Evolutionary conservation across 768 basidiomycete genomes (phyloP).

Genomic region (Russula sp.): DNA sequence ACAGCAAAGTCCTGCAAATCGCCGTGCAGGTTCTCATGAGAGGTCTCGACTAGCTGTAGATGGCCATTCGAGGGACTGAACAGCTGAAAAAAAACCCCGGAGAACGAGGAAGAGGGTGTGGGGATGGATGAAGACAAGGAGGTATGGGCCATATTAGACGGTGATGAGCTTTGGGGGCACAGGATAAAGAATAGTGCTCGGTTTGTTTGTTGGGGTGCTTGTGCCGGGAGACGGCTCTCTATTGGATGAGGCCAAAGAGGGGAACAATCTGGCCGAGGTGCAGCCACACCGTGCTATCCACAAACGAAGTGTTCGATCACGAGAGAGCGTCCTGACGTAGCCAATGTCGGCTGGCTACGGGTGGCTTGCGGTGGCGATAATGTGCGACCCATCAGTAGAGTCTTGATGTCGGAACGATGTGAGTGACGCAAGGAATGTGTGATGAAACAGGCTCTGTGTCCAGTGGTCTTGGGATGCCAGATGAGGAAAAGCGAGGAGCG

Average conservation of each 20-base stretch:
- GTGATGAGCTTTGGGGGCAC: conserved; percentile 59
- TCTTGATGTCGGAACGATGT: conserved; percentile 55
- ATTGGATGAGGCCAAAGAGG: conserved; percentile 30
- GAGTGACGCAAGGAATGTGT: conserved; percentile 61
- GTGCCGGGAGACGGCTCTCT: conserved; percentile 33
- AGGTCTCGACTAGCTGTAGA: conserved; percentile 53
- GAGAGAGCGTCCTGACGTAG: conserved; percentile 78
- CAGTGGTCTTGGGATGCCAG: conserved; percentile 51
- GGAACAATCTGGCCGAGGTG: conserved; percentile 54
- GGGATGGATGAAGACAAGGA: conserved; percentile 63
- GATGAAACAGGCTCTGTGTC: conserved; percentile 59
- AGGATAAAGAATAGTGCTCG: conserved; percentile 48
- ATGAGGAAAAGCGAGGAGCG: neutral
- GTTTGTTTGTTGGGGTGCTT: conserved; percentile 32
- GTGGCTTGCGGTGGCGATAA: conserved; percentile 66
- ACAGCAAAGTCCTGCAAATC: conserved; percentile 75
- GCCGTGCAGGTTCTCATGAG: conserved; percentile 54
- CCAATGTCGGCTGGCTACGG: conserved; percentile 71
- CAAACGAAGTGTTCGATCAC: conserved; percentile 76
- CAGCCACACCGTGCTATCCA: conserved; percentile 79
- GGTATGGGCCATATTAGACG: conserved; percentile 57
- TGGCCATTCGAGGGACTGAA: conserved; percentile 51
- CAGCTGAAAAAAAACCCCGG: conserved; percentile 79
- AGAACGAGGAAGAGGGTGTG: conserved; percentile 52
- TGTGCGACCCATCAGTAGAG: conserved; percentile 47